Percentiles rank a stretch among this genome's conserved stretches.
phyloP scores from a whole-genome alignment of 176 grass and related monocot genomes.

The Oryza rufipogon region DNA sequence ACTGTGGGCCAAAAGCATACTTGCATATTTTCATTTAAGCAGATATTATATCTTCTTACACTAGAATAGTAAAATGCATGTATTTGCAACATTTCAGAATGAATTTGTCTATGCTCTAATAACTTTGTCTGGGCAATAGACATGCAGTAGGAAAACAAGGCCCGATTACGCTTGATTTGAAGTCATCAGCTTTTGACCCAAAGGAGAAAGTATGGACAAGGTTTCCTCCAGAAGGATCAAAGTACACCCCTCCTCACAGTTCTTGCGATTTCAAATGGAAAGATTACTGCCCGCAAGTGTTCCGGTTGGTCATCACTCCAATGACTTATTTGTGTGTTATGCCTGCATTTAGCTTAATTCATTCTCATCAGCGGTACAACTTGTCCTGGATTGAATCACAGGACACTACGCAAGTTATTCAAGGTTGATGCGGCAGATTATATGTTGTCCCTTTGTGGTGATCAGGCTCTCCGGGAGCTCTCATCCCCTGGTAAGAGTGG shows the following conservation, averaged over 20 bases:
- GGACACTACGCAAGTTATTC: slow-evolving; percentile 92
- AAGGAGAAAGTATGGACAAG: slow-evolving; percentile 92
- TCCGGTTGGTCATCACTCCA: slow-evolving; percentile 62
- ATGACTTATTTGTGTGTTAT: slow-evolving; percentile 1
- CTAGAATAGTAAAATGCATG: slow-evolving; percentile 22
- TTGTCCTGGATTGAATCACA: slow-evolving; percentile 47
- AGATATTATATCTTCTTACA: not conserved
- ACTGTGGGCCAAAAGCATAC: not conserved
- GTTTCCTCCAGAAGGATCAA: slow-evolving; percentile 94
- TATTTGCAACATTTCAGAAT: not conserved
- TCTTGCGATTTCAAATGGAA: slow-evolving; percentile 99
- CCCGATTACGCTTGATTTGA: slow-evolving; percentile 74
- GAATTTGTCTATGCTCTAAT: slow-evolving; percentile 8
- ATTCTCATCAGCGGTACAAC: not conserved
- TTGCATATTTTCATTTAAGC: not conserved
- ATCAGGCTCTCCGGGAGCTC: slow-evolving; percentile 83
- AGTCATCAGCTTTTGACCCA: slow-evolving; percentile 86
- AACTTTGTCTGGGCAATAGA: slow-evolving; percentile 43
- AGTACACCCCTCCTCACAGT: slow-evolving; percentile 92
- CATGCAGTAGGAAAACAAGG: slow-evolving; percentile 92
- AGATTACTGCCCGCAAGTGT: slow-evolving; percentile 94
- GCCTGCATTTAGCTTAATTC: slow-evolving; percentile 5
- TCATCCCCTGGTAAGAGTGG: slow-evolving; percentile 97
- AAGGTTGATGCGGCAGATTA: slow-evolving; percentile 96
- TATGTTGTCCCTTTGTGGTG: slow-evolving; percentile 95